Conservation (phyloP, 495 filamentous ascomycete genomes). For the Astrothelium macrocarpum region DNA sequence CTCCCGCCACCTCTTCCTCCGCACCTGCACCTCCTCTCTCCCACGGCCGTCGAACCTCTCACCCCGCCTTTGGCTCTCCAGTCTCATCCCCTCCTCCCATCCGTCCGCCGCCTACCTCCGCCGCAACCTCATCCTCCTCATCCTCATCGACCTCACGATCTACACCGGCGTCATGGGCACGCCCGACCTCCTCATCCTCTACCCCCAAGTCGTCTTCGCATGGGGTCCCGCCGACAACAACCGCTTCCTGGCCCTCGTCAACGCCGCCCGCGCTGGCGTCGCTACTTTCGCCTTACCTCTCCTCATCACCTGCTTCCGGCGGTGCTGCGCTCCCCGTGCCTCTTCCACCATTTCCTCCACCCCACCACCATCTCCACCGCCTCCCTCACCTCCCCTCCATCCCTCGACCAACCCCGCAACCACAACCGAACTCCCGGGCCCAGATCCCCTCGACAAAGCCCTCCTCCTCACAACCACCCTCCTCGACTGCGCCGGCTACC, state of each 20-base stretch:
- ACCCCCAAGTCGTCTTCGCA: slow-evolving; percentile 7
- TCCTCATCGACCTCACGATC: slow-evolving; percentile 3
- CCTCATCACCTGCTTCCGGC: not conserved
- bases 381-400: no score
- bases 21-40: not conserved
- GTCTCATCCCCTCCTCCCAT: not conserved
- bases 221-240: slow-evolving; percentile 1
- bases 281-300: slow-evolving; percentile 8
- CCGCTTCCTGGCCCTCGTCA: slow-evolving; percentile 10
- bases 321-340: no score
- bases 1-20: not conserved
- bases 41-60: not conserved
- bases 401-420: no score
- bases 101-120: not conserved
- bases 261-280: slow-evolving; percentile 9
- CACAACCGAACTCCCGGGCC: no score
- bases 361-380: no score
- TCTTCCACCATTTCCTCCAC: not conserved
- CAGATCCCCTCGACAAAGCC: slow-evolving; percentile 3
- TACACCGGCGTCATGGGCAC: slow-evolving; percentile 9
- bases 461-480: slow-evolving; percentile 5
- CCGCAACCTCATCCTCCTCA: slow-evolving; percentile 10
- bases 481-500: slow-evolving; percentile 7
- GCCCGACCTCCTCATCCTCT: slow-evolving; percentile 4
- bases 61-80: not conserved